Evolutionary conservation across 2,329 filamentous ascomycete species (phyloP), one percentile per base, ranked within the genome.

Genomic region (Aphanocladium album): DNA sequence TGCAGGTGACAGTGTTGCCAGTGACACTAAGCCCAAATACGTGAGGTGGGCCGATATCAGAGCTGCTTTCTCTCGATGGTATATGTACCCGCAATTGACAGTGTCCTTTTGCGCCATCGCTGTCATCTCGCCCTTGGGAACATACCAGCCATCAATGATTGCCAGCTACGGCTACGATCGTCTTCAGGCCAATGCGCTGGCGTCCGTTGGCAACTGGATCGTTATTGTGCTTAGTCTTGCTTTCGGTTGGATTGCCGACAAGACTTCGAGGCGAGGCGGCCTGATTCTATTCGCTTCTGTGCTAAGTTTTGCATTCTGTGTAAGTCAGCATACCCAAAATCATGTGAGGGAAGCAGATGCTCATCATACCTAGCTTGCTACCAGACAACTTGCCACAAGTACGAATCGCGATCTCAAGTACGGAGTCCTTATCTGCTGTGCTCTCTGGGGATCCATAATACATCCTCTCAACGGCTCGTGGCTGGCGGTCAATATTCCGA

Each of bases 401-500:
- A 51, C 11, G 5, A 51, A 51, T 37, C 49, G 49, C 49, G 49
- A 51, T 51, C 30, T 51, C 30, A 51, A 51, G 30, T 51, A 51
- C 30, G 49, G 49, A 23, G 23, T 51, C 3, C 30, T 51, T 7
- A 51, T 51, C 11, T 51, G 49, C 49, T 21, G 27, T 51, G 27
- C 49, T 16, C 27, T 51, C 14, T 51, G 49, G 49, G 49, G 49
- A 35, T 37, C 49, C 2, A 51, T 51, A 2, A 37, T 23, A 35
- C 49, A 51, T 7, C 49, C 49, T 2, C 49, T 51, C 49, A 71
- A 73, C 17, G 66, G 69, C 37, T 70, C 70, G 1, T 72, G 70
- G 71, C 62, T 72, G 49, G 64, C 70, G 2, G 64, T 71, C 8
- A 72, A 72, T 41, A 62, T 66, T 25, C 66, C 64, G 12, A 66